Evolutionary conservation across 495 filamentous ascomycete genomes (phyloP).

Genomic region (Daldinia caldariorum): DNA sequence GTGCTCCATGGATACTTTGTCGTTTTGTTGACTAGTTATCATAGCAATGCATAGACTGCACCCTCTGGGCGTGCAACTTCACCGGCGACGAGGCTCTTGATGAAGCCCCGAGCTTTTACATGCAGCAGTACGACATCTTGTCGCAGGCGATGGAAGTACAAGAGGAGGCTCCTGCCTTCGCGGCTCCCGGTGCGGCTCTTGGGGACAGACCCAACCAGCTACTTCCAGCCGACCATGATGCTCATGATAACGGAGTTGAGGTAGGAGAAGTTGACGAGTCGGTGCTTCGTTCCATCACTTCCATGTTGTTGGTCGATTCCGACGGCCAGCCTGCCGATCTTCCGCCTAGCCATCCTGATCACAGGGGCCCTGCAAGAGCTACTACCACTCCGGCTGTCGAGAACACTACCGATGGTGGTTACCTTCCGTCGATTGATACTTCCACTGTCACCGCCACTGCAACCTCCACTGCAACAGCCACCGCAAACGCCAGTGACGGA

Average conservation of each 20-base stretch:
- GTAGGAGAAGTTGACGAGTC: background rate
- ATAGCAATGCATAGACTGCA: constrained; percentile 67
- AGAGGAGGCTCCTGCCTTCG: background rate
- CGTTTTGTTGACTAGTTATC: constrained; percentile 19
- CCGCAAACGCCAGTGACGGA: background rate
- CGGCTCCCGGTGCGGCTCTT: background rate
- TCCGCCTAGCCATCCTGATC: background rate
- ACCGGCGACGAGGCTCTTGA: constrained; percentile 34
- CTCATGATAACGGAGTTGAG: background rate
- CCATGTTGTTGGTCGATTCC: background rate
- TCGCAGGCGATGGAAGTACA: background rate
- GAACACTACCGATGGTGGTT: background rate
- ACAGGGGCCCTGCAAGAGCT: background rate
- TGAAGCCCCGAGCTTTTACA: constrained; percentile 14
- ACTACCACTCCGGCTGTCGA: background rate
- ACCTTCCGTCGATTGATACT: background rate
- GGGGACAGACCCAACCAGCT: background rate
- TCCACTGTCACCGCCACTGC: background rate
- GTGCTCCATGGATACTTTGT: background rate
- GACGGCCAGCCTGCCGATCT: too few species aligned
- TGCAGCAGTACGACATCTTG: background rate
- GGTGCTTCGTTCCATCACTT: background rate
- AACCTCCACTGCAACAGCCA: background rate
- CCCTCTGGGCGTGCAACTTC: constrained; percentile 49
- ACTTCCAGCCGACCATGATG: background rate